Percentiles rank a stretch among this genome's conserved stretches.
Evolutionary conservation across 495 filamentous ascomycete genomes (phyloP).

Genomic region (Penicillium desertorum): DNA sequence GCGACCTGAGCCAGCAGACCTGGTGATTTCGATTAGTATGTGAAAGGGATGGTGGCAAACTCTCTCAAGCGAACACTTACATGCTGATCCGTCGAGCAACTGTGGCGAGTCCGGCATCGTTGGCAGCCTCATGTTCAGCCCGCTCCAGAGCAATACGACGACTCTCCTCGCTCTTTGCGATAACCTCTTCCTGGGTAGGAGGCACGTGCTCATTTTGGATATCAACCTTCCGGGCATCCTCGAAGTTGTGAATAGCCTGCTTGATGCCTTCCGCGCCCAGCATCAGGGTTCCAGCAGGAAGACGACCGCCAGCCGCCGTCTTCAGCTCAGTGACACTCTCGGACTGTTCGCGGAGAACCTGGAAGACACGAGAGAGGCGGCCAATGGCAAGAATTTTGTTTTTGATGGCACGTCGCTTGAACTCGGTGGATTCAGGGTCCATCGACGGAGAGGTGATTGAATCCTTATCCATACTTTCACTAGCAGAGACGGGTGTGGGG

Average conservation of each 20-base stretch:
- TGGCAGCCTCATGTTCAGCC: conserved; percentile 82
- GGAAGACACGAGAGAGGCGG: conserved; percentile 94
- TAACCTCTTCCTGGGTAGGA: conserved; percentile 88
- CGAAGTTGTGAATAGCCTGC: conserved; percentile 95
- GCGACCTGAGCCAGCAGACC: conserved; percentile 43
- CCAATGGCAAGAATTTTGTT: conserved; percentile 99
- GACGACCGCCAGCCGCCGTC: conserved; percentile 87
- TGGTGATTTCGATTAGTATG: conserved; percentile 21
- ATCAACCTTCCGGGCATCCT: conserved; percentile 98
- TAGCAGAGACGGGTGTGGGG: conserved; percentile 56
- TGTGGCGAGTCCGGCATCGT: conserved; percentile 79
- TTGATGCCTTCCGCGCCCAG: conserved; percentile 98
- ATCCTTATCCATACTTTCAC: conserved; percentile 46
- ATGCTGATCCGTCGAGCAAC: conserved; percentile 93
- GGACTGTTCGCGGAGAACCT: conserved; percentile 95
- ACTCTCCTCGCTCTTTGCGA: conserved; percentile 73
- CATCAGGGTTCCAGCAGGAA: conserved; percentile 96
- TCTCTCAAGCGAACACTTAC: conserved; percentile 57
- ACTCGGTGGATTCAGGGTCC: conserved; percentile 83
- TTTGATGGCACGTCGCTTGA: conserved; percentile 93
- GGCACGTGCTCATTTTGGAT: conserved; percentile 93
- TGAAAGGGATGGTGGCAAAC: not conserved
- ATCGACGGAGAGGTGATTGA: conserved; percentile 62
- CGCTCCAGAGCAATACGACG: conserved; percentile 78
- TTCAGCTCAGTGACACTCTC: conserved; percentile 97